Conservation (phyloP, 352 stramenopile species). For the Globisporangium spinosum region DNA sequence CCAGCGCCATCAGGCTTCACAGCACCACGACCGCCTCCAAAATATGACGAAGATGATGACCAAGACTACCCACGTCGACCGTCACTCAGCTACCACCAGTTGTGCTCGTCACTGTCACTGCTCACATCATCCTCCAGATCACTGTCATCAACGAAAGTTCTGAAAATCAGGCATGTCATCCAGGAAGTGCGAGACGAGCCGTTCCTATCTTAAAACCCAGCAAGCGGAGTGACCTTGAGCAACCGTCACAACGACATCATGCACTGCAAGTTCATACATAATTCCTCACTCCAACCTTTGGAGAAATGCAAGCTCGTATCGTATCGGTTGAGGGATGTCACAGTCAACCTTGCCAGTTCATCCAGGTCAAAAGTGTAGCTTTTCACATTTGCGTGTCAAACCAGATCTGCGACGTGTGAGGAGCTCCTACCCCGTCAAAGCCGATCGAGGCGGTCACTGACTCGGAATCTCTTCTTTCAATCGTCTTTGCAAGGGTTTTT, state of each 20-base stretch:
- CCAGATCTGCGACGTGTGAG: conserved; percentile 21
- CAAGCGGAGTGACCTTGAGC: neutral
- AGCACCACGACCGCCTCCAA: neutral
- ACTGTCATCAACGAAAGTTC: conserved; percentile 33
- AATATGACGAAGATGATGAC: neutral
- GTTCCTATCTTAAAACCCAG: conserved; percentile 24
- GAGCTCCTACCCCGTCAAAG: neutral
- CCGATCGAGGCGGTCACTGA: neutral
- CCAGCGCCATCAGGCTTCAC: conserved; percentile 2
- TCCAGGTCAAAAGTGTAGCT: neutral
- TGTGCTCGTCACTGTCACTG: conserved; percentile 9
- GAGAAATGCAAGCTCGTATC: neutral
- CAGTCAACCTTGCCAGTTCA: neutral
- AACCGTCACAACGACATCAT: neutral
- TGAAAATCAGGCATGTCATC: conserved; percentile 67
- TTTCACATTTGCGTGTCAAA: neutral
- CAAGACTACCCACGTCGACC: neutral
- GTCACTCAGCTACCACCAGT: conserved; percentile 7
- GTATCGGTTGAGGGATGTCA: neutral
- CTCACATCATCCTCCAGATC: conserved; percentile 4
- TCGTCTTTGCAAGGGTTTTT: neutral
- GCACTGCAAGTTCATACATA: conserved; percentile 3
- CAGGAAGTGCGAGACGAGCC: conserved; percentile 69
- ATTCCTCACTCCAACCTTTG: neutral
- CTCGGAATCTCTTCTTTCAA: neutral